Conservation (phyloP, 202 grass and related monocot species). For the Saccharum hybrid region DNA sequence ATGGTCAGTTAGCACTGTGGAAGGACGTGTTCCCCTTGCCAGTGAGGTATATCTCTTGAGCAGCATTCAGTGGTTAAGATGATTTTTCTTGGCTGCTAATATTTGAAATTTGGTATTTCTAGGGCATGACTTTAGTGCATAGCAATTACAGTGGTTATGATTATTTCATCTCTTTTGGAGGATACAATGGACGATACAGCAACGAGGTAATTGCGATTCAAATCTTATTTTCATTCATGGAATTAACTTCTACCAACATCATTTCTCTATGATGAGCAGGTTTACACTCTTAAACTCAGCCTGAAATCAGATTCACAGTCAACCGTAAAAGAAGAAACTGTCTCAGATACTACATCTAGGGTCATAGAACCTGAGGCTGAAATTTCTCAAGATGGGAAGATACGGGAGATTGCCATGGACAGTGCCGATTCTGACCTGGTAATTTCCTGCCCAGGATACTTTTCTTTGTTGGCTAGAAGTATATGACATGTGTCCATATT, state of each 20-base stretch:
- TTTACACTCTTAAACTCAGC: constrained; percentile 81
- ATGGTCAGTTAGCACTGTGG: constrained; percentile 88
- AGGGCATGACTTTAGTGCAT: constrained; percentile 87
- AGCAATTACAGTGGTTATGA: constrained; percentile 78
- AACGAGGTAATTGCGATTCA: constrained; percentile 69
- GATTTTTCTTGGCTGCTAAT: constrained; percentile 47
- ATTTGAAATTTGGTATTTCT: constrained; percentile 47
- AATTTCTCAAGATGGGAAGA: constrained; percentile 83
- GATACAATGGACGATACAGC: constrained; percentile 96
- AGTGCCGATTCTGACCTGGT: constrained; percentile 63
- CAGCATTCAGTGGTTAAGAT: constrained; percentile 30
- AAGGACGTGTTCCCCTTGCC: constrained; percentile 92
- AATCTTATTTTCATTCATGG: constrained; percentile 25
- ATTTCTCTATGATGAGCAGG: constrained; percentile 52
- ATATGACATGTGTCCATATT: background rate
- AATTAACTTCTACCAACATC: constrained; percentile 20
- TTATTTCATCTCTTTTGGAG: constrained; percentile 97
- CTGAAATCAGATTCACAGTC: constrained; percentile 68
- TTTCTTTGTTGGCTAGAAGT: background rate
- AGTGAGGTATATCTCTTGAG: constrained; percentile 78
- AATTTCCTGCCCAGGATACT: constrained; percentile 21
- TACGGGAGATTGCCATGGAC: constrained; percentile 92
- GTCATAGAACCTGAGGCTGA: constrained; percentile 77
- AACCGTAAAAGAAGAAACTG: constrained; percentile 47
- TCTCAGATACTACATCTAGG: constrained; percentile 57